Conservation (phyloP, 768 basidiomycete species). For the Brasilioporus rufonigricans region DNA sequence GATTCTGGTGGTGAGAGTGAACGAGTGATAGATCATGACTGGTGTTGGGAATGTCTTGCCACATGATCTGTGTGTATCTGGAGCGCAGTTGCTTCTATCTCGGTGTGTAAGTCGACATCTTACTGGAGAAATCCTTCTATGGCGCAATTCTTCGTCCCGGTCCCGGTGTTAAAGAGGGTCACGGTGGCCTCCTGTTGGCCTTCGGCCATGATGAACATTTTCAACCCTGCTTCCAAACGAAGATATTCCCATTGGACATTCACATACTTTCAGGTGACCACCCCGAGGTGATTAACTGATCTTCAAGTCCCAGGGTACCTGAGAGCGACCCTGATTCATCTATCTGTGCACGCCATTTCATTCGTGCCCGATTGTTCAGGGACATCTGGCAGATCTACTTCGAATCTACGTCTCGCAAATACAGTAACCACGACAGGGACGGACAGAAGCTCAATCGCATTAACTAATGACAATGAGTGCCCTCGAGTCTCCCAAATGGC, state of each 20-base stretch:
- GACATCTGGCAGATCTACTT: slow-evolving; percentile 18
- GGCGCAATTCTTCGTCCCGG: slow-evolving; percentile 19
- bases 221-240: neutral
- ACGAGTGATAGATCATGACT: slow-evolving; percentile 2
- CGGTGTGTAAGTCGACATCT: slow-evolving; percentile 7
- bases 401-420: slow-evolving; percentile 16
- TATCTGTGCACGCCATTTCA: slow-evolving; percentile 17
- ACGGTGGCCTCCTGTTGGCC: slow-evolving; percentile 4
- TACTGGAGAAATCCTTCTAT: slow-evolving; percentile 9
- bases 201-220: neutral
- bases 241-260: neutral
- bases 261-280: neutral
- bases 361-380: slow-evolving; percentile 23
- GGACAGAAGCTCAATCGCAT: slow-evolving; percentile 18
- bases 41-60: slow-evolving; percentile 10
- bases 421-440: slow-evolving; percentile 22
- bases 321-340: slow-evolving; percentile 30
- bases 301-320: slow-evolving; percentile 16
- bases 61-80: slow-evolving; percentile 6
- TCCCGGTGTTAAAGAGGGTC: slow-evolving; percentile 10
- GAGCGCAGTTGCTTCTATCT: slow-evolving; percentile 11
- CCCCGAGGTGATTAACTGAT: slow-evolving; percentile 14
- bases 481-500: slow-evolving; percentile 16
- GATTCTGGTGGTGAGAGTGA: slow-evolving; percentile 12
- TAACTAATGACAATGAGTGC: slow-evolving; percentile 6